A percentile compares a stretch with the other conserved stretches of the same genome.
Evolutionary conservation across 495 filamentous ascomycete genomes (phyloP).

Genomic region (Penicillium maclennaniae): DNA sequence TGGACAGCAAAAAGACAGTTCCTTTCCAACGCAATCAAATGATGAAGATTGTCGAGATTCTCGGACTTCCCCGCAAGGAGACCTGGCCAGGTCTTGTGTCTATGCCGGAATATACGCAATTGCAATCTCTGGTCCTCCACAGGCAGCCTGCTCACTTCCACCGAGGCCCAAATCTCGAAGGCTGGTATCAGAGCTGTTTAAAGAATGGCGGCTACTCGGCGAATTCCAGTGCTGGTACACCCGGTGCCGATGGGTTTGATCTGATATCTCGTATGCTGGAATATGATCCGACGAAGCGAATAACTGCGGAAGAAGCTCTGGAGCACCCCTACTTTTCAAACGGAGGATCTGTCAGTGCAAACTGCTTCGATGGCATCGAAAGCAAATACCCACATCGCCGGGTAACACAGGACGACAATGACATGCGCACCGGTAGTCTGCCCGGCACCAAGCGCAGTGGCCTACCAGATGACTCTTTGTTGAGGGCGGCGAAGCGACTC

Average conservation of each 20-base stretch:
- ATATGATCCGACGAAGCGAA: constrained; percentile 85
- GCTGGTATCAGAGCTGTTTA: constrained; percentile 62
- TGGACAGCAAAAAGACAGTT: constrained; percentile 95
- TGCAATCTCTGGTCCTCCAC: constrained; percentile 58
- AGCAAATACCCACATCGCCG: constrained; percentile 84
- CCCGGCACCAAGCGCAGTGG: constrained; percentile 91
- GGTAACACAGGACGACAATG: constrained; percentile 91
- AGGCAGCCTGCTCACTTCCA: constrained; percentile 38
- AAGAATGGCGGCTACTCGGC: constrained; percentile 56
- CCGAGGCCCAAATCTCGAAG: constrained; percentile 52
- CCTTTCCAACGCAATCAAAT: constrained; percentile 98
- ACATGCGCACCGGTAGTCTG: constrained; percentile 80
- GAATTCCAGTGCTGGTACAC: constrained; percentile 45
- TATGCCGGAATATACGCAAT: constrained; percentile 78
- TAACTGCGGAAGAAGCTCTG: constrained; percentile 81
- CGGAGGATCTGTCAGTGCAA: constrained; percentile 59
- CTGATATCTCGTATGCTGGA: constrained; percentile 78
- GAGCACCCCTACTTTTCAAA: constrained; percentile 81
- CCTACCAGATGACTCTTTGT: constrained; percentile 74
- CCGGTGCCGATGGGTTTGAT: constrained; percentile 74
- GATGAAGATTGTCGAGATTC: constrained; percentile 95
- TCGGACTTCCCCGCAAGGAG: constrained; percentile 85
- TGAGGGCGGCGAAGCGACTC: constrained; percentile 43
- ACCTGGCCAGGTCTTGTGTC: constrained; percentile 76
- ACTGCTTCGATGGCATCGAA: constrained; percentile 88